Conservation (phyloP, 139 green algal genomes). For the Volvox reticuliferus region DNA sequence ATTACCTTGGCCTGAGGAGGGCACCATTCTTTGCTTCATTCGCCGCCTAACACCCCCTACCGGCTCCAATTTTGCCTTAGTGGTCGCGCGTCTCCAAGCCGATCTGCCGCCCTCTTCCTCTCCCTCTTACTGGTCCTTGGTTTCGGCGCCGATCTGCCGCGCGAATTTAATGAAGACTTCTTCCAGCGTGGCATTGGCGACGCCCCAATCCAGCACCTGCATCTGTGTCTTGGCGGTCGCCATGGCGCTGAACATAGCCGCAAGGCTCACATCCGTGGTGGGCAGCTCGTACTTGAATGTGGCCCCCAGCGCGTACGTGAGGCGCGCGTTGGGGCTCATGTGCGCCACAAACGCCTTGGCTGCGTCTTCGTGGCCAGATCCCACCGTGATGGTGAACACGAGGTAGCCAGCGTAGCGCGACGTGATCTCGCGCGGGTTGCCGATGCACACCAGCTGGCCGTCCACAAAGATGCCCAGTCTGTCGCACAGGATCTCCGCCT, state of each 20-base stretch:
- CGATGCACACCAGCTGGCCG: slow-evolving; percentile 89
- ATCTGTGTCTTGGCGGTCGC: slow-evolving; percentile 56
- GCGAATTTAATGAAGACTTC: slow-evolving; percentile 87
- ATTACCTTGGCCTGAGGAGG: too few species aligned
- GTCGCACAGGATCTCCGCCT: slow-evolving; percentile 88
- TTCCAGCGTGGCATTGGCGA: slow-evolving; percentile 93
- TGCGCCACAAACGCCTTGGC: slow-evolving; percentile 6
- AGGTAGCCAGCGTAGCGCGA: slow-evolving; percentile 67
- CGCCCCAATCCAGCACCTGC: slow-evolving; percentile 84
- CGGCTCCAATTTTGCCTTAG: too few species aligned
- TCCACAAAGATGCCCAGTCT: slow-evolving; percentile 86
- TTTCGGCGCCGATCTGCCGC: slow-evolving; percentile 42
- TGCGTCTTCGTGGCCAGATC: slow-evolving; percentile 35
- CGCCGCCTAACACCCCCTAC: too few species aligned
- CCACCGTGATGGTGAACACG: slow-evolving; percentile 87
- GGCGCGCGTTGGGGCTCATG: slow-evolving; percentile 56
- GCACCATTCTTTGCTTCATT: too few species aligned
- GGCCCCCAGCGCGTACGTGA: slow-evolving; percentile 78
- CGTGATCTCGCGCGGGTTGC: slow-evolving; percentile 89
- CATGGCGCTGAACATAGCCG: slow-evolving; percentile 79
- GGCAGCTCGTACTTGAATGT: slow-evolving; percentile 84
- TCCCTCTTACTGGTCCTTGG: background rate
- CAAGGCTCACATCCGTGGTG: slow-evolving; percentile 64
- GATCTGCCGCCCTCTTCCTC: too few species aligned
- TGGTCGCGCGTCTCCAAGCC: too few species aligned